Percentiles rank a stretch among this genome's conserved stretches.
phyloP scores from a whole-genome alignment of 805 yeast genomes.

The Nakazawaea peltata region DNA sequence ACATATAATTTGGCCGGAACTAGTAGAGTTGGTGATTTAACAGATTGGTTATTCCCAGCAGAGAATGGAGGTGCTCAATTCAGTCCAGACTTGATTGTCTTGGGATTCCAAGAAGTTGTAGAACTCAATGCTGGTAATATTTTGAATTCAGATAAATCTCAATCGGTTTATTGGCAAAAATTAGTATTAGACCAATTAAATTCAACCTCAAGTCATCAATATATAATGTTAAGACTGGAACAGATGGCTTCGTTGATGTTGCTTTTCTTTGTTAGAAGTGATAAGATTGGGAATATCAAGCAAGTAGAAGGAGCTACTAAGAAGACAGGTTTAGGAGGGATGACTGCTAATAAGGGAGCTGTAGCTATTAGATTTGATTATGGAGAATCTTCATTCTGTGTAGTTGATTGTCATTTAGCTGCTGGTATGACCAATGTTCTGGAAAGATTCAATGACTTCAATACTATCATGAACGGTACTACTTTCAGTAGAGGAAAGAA shows the following conservation, averaged over 20 bases:
- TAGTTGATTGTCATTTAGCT: conserved; percentile 83
- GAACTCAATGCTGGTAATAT: conserved; percentile 91
- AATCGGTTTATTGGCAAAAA: conserved; percentile 73
- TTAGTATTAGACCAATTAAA: conserved; percentile 58
- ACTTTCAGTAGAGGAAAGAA: conserved; percentile 50
- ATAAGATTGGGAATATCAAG: conserved; percentile 43
- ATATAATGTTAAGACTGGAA: conserved; percentile 64
- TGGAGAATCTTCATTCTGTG: conserved; percentile 57
- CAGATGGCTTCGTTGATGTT: conserved; percentile 65
- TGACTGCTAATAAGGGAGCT: conserved; percentile 59
- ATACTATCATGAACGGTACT: conserved; percentile 64
- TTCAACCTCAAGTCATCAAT: conserved; percentile 26
- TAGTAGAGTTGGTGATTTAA: conserved; percentile 46
- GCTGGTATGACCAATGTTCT: conserved; percentile 81
- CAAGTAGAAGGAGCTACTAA: conserved; percentile 75
- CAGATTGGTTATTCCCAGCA: conserved; percentile 76
- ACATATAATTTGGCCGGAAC: conserved; percentile 86
- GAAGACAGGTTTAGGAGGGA: conserved; percentile 92
- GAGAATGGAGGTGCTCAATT: conserved; percentile 38
- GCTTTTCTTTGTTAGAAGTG: conserved; percentile 52
- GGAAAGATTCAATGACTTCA: conserved; percentile 83
- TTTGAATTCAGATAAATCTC: conserved; percentile 74
- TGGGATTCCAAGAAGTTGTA: conserved; percentile 92
- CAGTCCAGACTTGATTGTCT: conserved; percentile 73
- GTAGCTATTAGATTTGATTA: conserved; percentile 48